Evolutionary conservation across 2,329 filamentous ascomycete species (phyloP).

Genomic region (Rosellinia necatrix): DNA sequence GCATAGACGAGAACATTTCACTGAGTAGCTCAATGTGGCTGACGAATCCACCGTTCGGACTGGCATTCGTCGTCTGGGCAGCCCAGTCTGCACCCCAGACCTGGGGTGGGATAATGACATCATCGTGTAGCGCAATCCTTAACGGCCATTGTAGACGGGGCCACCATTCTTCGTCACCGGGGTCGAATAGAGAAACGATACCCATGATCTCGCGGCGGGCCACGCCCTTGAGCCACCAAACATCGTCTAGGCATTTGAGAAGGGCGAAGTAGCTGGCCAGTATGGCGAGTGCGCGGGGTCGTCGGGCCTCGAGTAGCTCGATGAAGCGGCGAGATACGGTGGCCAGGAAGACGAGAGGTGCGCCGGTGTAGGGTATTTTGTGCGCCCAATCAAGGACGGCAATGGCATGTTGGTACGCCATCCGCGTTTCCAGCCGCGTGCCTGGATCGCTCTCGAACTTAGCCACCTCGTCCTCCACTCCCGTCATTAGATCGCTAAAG

Average conservation of each 20-base stretch:
- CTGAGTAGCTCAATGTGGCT: conserved; percentile 54
- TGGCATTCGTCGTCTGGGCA: conserved; percentile 45
- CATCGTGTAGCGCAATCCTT: conserved; percentile 62
- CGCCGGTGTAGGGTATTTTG: conserved; percentile 61
- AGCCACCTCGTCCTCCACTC: conserved; percentile 60
- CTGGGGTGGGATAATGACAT: conserved; percentile 57
- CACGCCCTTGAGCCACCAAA: conserved; percentile 75
- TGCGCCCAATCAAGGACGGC: conserved; percentile 70
- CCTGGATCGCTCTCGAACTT: conserved; percentile 33
- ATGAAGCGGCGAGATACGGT: conserved; percentile 66
- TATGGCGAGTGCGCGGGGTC: conserved; percentile 65
- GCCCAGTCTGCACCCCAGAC: conserved; percentile 61
- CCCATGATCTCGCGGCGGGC: conserved; percentile 68
- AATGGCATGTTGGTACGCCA: conserved; percentile 67
- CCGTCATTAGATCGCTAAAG: conserved; percentile 64
- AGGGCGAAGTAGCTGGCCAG: conserved; percentile 70
- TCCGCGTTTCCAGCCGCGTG: conserved; percentile 45
- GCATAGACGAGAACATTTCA: conserved; percentile 44
- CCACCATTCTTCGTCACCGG: conserved; percentile 62
- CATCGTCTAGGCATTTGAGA: conserved; percentile 62
- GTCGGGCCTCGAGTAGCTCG: conserved; percentile 61
- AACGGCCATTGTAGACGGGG: conserved; percentile 65
- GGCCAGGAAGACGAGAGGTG: conserved; percentile 66
- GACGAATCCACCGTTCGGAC: conserved; percentile 41
- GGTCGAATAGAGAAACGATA: conserved; percentile 62